Percentiles rank a stretch among this genome's conserved stretches.
These are phyloP conservation scores for Flaveria ramosissima DNA, from an alignment of 129 eudicot species.

Conservation along the genomic window DNA sequence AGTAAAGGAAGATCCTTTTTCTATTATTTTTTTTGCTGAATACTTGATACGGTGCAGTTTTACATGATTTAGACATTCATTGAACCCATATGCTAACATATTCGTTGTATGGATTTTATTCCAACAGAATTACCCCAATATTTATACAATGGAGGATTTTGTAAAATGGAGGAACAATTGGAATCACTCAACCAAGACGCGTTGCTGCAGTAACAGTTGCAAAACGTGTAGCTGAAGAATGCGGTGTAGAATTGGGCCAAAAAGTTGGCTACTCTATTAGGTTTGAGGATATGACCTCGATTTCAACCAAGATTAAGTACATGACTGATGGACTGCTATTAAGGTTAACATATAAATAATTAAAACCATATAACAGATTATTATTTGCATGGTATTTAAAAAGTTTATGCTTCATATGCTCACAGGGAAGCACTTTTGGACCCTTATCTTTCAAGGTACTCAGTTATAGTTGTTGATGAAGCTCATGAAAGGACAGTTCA, in stretches of 20 bases:
- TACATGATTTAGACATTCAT: not conserved
- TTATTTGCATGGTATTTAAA: not conserved
- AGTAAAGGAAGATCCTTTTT: not conserved
- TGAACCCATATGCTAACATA: not conserved
- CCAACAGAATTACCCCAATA: constrained; percentile 83
- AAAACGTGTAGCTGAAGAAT: constrained; percentile 96
- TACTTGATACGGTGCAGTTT: not conserved
- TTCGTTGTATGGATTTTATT: not conserved
- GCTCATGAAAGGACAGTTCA: constrained; percentile 98
- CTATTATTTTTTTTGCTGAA: not conserved
- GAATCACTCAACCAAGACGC: constrained; percentile 94
- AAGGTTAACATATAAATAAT: constrained; percentile 48
- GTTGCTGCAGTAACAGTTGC: constrained; percentile 98
- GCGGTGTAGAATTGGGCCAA: constrained; percentile 78
- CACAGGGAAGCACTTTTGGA: constrained; percentile 97
- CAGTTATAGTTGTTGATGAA: constrained; percentile 93
- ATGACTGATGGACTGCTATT: constrained; percentile 93
- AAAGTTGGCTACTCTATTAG: constrained; percentile 92
- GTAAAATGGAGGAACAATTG: constrained; percentile 76
- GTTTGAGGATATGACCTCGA: constrained; percentile 88
- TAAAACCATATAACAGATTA: not conserved
- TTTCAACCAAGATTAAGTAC: constrained; percentile 77
- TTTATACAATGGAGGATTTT: constrained; percentile 75
- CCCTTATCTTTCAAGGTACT: constrained; percentile 78
- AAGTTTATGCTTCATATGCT: constrained; percentile 18